A percentile compares a stretch with the other conserved stretches of the same genome.
These are phyloP conservation scores for Monosporascus sp. DNA, from an alignment of 2,329 filamentous ascomycete genomes.

Conservation along the genomic window DNA sequence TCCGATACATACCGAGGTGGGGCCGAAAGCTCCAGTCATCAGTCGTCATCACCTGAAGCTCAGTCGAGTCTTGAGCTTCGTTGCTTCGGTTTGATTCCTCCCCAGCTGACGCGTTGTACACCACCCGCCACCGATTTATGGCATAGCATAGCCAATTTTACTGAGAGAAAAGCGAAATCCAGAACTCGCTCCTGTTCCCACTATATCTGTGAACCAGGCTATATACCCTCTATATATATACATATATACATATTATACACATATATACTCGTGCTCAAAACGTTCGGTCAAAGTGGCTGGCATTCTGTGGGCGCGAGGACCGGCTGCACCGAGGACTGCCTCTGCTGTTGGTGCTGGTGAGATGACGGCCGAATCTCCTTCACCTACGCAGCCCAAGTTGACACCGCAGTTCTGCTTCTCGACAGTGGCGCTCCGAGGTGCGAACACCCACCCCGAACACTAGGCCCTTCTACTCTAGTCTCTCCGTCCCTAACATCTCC, in stretches of 20 bases:
- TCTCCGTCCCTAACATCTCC: constrained; percentile 1
- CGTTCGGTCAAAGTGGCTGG: constrained; percentile 39
- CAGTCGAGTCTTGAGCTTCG: not conserved
- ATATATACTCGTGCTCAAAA: constrained; percentile 2
- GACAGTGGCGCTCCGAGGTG: constrained; percentile 62
- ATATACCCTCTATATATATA: not conserved
- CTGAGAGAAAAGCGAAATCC: not conserved
- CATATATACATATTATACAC: constrained; percentile 2
- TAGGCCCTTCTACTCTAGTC: constrained; percentile 1
- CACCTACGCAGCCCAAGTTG: constrained; percentile 40
- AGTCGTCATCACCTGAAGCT: not conserved
- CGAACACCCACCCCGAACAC: constrained; percentile 12
- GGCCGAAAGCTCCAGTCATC: not conserved
- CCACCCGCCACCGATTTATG: too few relatives aligned
- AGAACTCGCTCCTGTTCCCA: not conserved
- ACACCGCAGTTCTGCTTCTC: constrained; percentile 77
- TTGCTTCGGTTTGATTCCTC: too few relatives aligned
- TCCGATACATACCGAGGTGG: not conserved
- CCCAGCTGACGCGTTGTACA: too few relatives aligned
- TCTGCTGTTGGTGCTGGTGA: constrained; percentile 22
- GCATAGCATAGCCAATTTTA: not conserved
- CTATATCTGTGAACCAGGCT: too few relatives aligned
- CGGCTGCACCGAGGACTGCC: constrained; percentile 34
- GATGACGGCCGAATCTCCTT: constrained; percentile 40
- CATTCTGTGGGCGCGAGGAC: constrained; percentile 40